Evolutionary conservation across 345 rosid genomes (phyloP), one percentile per base, ranked within the genome.

Genomic region (Dipteronia sinensis): DNA sequence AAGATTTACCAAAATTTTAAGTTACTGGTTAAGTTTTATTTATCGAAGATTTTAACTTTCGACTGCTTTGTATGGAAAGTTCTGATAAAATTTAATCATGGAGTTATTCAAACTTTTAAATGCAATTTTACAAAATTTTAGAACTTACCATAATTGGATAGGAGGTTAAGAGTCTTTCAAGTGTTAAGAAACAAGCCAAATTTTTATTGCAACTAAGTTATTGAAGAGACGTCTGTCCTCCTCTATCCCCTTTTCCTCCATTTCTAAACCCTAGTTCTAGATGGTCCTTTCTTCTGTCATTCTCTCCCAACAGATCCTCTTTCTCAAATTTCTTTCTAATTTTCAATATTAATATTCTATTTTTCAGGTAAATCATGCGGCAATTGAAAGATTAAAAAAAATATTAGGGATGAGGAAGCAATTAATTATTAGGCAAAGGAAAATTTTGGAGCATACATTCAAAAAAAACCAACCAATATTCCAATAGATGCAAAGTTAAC

Each of bases 401-500:
- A 22, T 22, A n/a, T n/a, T n/a, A 20, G 64, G 64, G 4, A 53
- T 3, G 64, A 59, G 64, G 22, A 7, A 10, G 49, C 49, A 10
- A 46, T 46, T 46, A 59, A 34, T 19, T 19, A 49, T n/a, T 19
- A 64, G 74, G 59, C 55, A 59, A 68, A 20, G 22, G 22, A 25
- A 47, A n/a, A 69, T 17, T 49, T 29, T n/a, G 23, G 25, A 44
- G 73, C 29, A 76, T 7, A 74, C 25, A 58, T 49, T 20, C 38
- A 70, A 71, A 62, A 0, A 75, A 46, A 61, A 56, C 29, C 10
- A 68, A 59, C 51, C 4, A 71, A 13, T 65, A 2, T 65, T 64
- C 51, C 4, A 71, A 10, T 65, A 2, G 68, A 71, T 70, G 58
- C 62, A 69, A 63, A 81, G 71, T 29, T 72, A 71, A 42, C 19